Evolutionary conservation across 164 flowering plant species (phyloP).

Genomic region (Vitis cinerea): DNA sequence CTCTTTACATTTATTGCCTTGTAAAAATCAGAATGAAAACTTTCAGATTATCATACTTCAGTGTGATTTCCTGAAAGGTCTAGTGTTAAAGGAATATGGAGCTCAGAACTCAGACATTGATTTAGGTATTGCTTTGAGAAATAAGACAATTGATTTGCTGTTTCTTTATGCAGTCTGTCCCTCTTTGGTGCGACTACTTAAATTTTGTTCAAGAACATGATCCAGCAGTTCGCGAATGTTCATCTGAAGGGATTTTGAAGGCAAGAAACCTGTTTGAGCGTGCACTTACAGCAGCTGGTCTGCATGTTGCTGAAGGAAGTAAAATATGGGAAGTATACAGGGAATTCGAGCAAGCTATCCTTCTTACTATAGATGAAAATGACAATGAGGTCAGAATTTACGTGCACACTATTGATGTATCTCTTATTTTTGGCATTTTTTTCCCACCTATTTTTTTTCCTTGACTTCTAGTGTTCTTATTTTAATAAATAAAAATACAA

Average conservation of each 20-base stretch:
- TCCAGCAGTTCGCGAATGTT: conserved; percentile 46
- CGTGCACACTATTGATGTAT: too few species aligned
- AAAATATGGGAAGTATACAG: conserved; percentile 85
- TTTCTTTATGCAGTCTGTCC: conserved; percentile 69
- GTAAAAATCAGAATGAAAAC: too few species aligned
- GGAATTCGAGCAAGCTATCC: conserved; percentile 76
- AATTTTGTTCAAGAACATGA: conserved; percentile 72
- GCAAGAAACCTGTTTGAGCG: conserved; percentile 84
- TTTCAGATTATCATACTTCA: too few species aligned
- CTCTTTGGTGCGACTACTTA: conserved; percentile 89
- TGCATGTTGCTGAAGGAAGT: conserved; percentile 79
- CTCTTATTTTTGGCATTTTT: too few species aligned
- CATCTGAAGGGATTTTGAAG: conserved; percentile 62
- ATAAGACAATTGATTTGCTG: background rate
- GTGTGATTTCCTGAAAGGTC: too few species aligned
- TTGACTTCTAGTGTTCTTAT: too few species aligned
- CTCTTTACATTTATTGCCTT: too few species aligned
- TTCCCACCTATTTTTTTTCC: too few species aligned
- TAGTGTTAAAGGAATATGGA: too few species aligned
- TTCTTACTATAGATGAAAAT: conserved; percentile 42
- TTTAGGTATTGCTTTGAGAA: background rate
- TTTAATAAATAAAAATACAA: too few species aligned
- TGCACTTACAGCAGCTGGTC: conserved; percentile 83
- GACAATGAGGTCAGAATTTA: conserved; percentile 49
- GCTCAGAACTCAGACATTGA: background rate